phyloP scores from a whole-genome alignment of 2,329 filamentous ascomycete species.

The Penicillium sp. region DNA sequence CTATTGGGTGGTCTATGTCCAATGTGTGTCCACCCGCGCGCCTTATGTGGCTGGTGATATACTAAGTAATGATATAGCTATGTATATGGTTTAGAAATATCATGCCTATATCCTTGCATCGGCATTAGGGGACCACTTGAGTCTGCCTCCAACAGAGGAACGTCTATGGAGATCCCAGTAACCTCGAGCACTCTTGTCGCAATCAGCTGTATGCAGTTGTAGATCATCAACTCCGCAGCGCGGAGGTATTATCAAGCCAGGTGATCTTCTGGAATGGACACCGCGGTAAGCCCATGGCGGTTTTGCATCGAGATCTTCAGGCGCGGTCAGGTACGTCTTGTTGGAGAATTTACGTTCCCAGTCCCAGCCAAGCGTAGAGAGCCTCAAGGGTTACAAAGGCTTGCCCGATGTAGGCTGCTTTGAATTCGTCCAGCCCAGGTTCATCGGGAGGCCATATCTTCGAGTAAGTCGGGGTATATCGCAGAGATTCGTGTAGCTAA shows the following conservation, averaged over 20 bases:
- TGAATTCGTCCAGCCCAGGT: slow-evolving; percentile 1
- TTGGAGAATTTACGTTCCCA: slow-evolving; percentile 10
- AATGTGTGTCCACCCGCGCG: too few species aligned
- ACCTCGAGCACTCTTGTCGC: slow-evolving; percentile 3
- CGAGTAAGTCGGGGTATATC: slow-evolving; percentile 12
- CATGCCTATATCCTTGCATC: slow-evolving; percentile 13
- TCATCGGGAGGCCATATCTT: slow-evolving; percentile 5
- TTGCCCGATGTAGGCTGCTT: neutral
- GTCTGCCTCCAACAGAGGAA: neutral
- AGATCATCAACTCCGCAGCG: slow-evolving; percentile 11
- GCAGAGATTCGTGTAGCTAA: slow-evolving; percentile 9
- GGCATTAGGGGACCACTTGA: slow-evolving; percentile 13
- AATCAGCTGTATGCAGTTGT: slow-evolving; percentile 9
- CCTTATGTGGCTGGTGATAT: too few species aligned
- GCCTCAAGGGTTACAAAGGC: slow-evolving; percentile 1
- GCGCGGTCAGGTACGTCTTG: slow-evolving; percentile 2
- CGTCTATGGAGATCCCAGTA: slow-evolving; percentile 1
- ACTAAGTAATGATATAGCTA: too few species aligned
- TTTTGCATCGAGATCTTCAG: neutral
- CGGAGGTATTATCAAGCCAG: slow-evolving; percentile 10
- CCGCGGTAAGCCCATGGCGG: neutral
- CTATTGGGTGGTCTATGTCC: too few species aligned
- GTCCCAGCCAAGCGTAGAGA: slow-evolving; percentile 12
- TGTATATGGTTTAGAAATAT: neutral
- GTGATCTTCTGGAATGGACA: slow-evolving; percentile 12